Base-by-base conservation (phyloP, 1,284 basidiomycete species). In the Sutorius eximius region DNA sequence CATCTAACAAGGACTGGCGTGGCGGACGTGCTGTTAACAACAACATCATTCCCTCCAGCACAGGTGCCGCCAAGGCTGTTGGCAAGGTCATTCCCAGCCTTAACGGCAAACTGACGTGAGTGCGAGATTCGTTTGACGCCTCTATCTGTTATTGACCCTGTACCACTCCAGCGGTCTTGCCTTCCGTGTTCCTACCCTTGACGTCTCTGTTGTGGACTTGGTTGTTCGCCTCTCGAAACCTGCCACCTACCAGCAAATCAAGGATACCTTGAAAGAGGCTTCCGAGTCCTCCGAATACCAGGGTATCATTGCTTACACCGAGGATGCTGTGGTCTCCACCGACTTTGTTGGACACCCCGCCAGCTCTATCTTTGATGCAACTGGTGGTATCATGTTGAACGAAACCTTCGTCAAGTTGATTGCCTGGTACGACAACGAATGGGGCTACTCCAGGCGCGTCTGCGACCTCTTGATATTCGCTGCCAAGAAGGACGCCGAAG, bases 21-120 rank as follows among this genome's bases (percentile, higher is more conserved):
- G 97, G 97, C 75, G 96, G 96, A 67, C 97, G 96, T 81, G 87
- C 89, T 68, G 95, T 96, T 61, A 89, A 88, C 76, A 91, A 91
- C 81, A 99, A 99, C 88, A 98, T 99, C 79, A 99, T 99, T 73
- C 96, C 96, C 57, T 98, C 96, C 32, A 97, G 94, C 69, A 99
- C 97, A 61, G 96, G 96, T 81, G 96, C 96, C 62, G 97, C 97
- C 76, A 99, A 99, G 85, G 94, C 95, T 62, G 96, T 98, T 73
- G 96, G 96, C 72, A 98, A 99, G 85, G 96, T 99, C 75, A 99
- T 99, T 73, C 96, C 96, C 61, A 76, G 78, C 59, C 86, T 99
- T 68, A 98, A 98, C 79, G 96, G 96, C 80, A 99, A 98, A 82
- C 88, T 97, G 67, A 95, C 61, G 63, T 68, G 56, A 59, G 66